Conservation (phyloP, 2,329 filamentous ascomycete genomes). For the Trichophyton benhamiae region DNA sequence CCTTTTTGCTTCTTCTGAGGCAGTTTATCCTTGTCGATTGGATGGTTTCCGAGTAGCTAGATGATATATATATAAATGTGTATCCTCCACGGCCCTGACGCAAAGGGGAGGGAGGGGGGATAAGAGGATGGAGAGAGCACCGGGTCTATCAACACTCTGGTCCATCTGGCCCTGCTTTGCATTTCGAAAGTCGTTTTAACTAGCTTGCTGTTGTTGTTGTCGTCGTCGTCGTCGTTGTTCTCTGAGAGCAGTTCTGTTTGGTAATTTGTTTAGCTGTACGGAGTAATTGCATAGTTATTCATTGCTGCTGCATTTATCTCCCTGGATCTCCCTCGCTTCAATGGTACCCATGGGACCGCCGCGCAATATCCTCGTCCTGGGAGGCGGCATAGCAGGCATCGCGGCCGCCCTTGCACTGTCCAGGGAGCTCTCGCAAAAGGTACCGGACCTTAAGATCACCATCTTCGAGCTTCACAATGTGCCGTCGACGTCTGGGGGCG, state of each 20-base stretch:
- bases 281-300: not conserved
- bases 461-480: constrained; percentile 31
- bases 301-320: not conserved
- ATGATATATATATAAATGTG: not conserved
- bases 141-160: not conserved
- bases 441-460: constrained; percentile 21
- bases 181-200: too few relatives aligned
- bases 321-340: too few relatives aligned
- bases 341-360: constrained; percentile 6
- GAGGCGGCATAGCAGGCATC: constrained; percentile 16
- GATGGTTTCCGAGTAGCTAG: not conserved
- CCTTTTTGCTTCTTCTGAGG: not conserved
- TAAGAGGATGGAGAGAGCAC: not conserved
- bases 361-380: constrained; percentile 14
- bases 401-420: constrained; percentile 15
- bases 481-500: constrained; percentile 33
- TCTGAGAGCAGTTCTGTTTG: too few relatives aligned
- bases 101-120: not conserved
- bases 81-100: not conserved
- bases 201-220: too few relatives aligned
- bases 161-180: too few relatives aligned
- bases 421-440: constrained; percentile 11
- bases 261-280: not conserved
- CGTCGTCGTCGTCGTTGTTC: too few relatives aligned
- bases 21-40: not conserved